Evolutionary conservation across 768 basidiomycete species (phyloP).

Genomic region (Agrocybe pediades): DNA sequence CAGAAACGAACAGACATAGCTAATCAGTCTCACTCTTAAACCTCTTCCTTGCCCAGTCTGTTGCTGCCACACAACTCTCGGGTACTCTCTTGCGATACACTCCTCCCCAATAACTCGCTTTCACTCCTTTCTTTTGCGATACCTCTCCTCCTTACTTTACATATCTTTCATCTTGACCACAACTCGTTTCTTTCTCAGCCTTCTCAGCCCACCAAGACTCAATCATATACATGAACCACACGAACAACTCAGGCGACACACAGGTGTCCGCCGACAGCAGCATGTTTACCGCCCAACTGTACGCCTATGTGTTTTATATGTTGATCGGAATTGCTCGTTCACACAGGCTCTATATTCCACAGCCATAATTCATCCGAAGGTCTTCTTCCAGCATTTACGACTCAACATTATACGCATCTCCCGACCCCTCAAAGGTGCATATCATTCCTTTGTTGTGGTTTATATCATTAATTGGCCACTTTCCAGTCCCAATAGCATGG

Average conservation of each 20-base stretch:
- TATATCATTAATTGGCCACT: not conserved
- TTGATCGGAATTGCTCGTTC: not conserved
- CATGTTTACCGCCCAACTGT: not conserved
- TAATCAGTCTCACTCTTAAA: conserved; percentile 19
- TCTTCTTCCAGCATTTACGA: conserved; percentile 25
- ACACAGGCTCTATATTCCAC: not conserved
- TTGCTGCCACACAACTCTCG: conserved; percentile 1
- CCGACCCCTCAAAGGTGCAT: conserved; percentile 28
- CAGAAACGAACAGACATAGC: conserved; percentile 22
- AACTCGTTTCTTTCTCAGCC: not conserved
- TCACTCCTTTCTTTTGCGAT: conserved; percentile 10
- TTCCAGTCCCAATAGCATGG: conserved; percentile 22
- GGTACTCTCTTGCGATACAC: conserved; percentile 14
- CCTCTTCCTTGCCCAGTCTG: conserved; percentile 2
- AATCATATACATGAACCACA: not conserved
- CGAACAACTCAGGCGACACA: not conserved
- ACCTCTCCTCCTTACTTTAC: not conserved
- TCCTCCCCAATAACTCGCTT: not conserved
- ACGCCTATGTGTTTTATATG: not conserved
- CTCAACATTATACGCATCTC: conserved; percentile 23
- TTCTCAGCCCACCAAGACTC: not conserved
- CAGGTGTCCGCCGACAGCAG: not conserved
- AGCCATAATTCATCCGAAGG: conserved; percentile 19
- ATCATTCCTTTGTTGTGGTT: not conserved
- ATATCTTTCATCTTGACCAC: not conserved